These are phyloP conservation scores for Dipodascopsis tothii DNA, from an alignment of 805 yeast species.

Conservation along the genomic window DNA sequence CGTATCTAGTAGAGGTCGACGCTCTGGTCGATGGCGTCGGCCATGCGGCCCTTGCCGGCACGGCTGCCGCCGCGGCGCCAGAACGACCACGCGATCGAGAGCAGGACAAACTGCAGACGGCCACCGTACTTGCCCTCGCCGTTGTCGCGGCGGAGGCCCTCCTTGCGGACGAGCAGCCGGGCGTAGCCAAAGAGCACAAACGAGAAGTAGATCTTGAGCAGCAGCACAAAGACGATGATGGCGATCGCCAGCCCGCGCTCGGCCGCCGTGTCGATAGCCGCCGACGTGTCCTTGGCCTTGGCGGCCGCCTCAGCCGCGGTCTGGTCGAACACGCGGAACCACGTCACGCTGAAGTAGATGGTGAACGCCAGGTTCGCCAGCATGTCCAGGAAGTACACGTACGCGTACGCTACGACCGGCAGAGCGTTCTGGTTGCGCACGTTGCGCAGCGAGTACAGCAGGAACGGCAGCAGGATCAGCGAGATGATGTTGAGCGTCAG, in stretches of 20 bases:
- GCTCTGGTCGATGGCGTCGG: constrained; percentile 13
- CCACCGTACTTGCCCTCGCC: constrained; percentile 14
- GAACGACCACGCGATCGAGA: constrained; percentile 13
- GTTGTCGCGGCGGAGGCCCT: constrained; percentile 32
- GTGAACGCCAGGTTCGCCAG: constrained; percentile 61
- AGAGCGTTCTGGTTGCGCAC: constrained; percentile 52
- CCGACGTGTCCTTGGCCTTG: constrained; percentile 3
- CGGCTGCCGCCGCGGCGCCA: constrained; percentile 21
- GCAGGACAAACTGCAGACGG: constrained; percentile 12
- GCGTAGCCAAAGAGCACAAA: constrained; percentile 43
- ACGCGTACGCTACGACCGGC: constrained; percentile 53
- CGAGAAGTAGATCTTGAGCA: constrained; percentile 23
- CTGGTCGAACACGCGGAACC: constrained; percentile 44
- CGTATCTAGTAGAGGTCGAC: constrained; percentile 4
- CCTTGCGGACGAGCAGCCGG: constrained; percentile 42
- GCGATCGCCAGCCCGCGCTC: constrained; percentile 25
- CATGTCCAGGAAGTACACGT: constrained; percentile 63
- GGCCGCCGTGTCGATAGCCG: constrained; percentile 13
- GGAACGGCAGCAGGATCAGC: constrained; percentile 54
- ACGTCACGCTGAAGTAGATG: constrained; percentile 60
- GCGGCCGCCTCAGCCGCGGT: constrained; percentile 1
- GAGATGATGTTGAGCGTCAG: constrained; percentile 72
- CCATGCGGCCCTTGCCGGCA: constrained; percentile 22
- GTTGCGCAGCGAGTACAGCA: constrained; percentile 48
- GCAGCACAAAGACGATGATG: constrained; percentile 16